A percentile compares a stretch with the other conserved stretches of the same genome.
These are phyloP conservation scores for Penicillium sp. DNA, from an alignment of 2,329 filamentous ascomycete genomes.

Conservation along the genomic window DNA sequence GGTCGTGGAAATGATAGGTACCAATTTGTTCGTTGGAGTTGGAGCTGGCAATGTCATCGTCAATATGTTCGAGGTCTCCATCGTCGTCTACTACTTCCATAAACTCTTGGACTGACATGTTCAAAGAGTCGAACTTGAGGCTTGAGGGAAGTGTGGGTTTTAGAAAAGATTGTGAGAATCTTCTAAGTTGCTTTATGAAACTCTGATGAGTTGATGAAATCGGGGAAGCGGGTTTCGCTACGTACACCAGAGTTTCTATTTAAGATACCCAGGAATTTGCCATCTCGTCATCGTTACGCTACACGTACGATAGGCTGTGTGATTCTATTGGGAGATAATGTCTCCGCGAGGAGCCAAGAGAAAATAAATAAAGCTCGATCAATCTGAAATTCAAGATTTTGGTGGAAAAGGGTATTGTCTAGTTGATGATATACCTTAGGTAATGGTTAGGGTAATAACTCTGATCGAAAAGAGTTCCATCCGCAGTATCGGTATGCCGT, in stretches of 20 bases:
- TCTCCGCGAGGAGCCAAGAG: too few relatives aligned
- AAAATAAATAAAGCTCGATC: too few relatives aligned
- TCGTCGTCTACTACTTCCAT: constrained; percentile 2
- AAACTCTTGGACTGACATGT: constrained; percentile 1
- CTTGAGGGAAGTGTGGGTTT: not conserved
- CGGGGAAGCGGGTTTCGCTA: too few relatives aligned
- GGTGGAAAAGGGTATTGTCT: too few relatives aligned
- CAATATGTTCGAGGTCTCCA: not conserved
- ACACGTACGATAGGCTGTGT: not conserved
- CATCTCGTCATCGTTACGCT: not conserved
- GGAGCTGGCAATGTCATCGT: constrained; percentile 2
- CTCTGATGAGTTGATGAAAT: too few relatives aligned
- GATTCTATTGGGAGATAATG: not conserved
- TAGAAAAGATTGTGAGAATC: not conserved
- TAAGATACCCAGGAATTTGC: not conserved
- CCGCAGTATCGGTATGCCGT: too few relatives aligned
- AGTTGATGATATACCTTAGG: too few relatives aligned
- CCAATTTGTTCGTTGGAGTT: constrained; percentile 1
- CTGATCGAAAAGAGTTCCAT: too few relatives aligned
- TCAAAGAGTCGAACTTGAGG: not conserved
- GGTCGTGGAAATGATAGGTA: not conserved
- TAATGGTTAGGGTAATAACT: too few relatives aligned
- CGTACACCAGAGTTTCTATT: too few relatives aligned
- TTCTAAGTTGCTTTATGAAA: not conserved
- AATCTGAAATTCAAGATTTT: too few relatives aligned